Conservation (phyloP, 2,329 filamentous ascomycete species). For the Plectosphaerella cucumerina region DNA sequence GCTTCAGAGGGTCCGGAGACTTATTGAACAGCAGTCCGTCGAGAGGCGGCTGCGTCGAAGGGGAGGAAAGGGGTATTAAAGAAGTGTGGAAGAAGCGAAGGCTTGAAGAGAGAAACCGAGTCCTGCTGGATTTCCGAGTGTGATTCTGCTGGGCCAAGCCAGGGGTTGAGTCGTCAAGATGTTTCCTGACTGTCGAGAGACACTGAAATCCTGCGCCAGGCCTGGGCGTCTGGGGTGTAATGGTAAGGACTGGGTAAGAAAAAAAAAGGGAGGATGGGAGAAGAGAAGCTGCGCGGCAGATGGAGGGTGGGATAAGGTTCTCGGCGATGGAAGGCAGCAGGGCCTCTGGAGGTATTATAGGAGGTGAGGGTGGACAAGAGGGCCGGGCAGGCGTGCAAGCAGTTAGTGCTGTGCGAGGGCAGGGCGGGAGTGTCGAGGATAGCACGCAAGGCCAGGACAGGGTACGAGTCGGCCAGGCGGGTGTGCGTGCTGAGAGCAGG, state of each 20-base stretch:
- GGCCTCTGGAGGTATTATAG: not conserved
- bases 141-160: not conserved
- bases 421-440: no score
- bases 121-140: conserved; percentile 3
- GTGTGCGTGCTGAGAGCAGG: not conserved
- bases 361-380: not conserved
- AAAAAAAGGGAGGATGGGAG: not conserved
- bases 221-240: not conserved
- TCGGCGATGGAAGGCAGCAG: conserved; percentile 1
- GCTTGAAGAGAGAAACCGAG: conserved; percentile 1
- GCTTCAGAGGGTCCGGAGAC: not conserved
- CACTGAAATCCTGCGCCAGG: conserved; percentile 1
- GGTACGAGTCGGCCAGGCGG: not conserved
- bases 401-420: no score
- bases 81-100: not conserved
- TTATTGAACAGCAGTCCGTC: not conserved
- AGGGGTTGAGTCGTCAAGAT: not conserved
- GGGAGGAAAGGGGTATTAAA: not conserved
- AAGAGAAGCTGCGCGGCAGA: not conserved
- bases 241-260: not conserved
- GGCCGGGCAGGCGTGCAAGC: not conserved
- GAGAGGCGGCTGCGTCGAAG: not conserved
- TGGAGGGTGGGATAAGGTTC: conserved; percentile 1
- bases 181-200: not conserved
- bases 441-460: no score